These are phyloP conservation scores for Xylaria grammica DNA, from an alignment of 495 filamentous ascomycete species.

Conservation along the genomic window DNA sequence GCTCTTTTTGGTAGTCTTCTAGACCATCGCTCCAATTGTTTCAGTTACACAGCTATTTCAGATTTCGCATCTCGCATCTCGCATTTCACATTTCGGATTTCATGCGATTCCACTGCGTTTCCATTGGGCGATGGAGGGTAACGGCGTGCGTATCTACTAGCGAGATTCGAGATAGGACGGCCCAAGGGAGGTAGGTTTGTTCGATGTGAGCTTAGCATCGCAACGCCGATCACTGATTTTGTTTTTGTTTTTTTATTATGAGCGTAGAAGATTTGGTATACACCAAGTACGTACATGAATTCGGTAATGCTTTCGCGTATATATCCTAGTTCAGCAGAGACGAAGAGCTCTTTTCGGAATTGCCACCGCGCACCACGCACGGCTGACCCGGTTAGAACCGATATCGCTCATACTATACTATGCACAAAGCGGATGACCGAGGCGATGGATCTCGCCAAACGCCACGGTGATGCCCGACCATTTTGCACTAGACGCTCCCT, in stretches of 20 bases:
- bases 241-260: too few relatives aligned
- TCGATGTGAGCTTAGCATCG: too few relatives aligned
- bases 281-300: background rate
- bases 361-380: too few relatives aligned
- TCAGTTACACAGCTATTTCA: background rate
- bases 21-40: constrained; percentile 10
- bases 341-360: background rate
- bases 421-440: background rate
- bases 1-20: constrained; percentile 3
- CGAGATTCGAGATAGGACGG: too few relatives aligned
- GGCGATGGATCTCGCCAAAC: constrained; percentile 7
- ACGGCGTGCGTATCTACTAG: too few relatives aligned
- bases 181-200: too few relatives aligned
- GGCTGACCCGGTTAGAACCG: background rate
- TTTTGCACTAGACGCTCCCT: background rate
- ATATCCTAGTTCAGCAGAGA: background rate
- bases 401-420: constrained; percentile 11
- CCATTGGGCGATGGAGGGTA: too few relatives aligned
- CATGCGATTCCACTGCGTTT: too few relatives aligned
- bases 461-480: constrained; percentile 15
- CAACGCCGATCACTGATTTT: too few relatives aligned
- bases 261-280: too few relatives aligned
- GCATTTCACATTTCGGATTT: too few relatives aligned
- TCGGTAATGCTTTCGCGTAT: background rate
- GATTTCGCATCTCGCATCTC: too few relatives aligned